Evolutionary conservation across 495 filamentous ascomycete species (phyloP), one percentile per base, ranked within the genome.

Genomic region (Aspergillus asperescens): DNA sequence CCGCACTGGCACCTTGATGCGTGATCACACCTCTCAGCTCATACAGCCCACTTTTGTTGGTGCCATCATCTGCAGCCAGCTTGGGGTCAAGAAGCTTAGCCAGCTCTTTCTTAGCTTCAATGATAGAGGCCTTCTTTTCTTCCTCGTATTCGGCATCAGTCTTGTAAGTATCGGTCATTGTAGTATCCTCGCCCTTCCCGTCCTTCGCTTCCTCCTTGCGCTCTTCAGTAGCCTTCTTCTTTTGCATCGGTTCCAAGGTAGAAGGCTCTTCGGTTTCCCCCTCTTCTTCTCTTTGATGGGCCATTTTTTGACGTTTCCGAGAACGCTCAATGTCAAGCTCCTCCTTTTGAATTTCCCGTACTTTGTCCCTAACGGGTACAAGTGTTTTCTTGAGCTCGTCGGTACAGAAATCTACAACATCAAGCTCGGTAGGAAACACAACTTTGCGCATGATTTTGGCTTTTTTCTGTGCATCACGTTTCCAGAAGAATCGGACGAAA

Each of bases 391-490:
- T 81, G 40, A 98, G 77, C 48, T 93, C 83, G 32, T 96, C 91
- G 45, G 91, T 90, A 65, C 93, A 98, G 71, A 92, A 97, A 61
- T 98, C 93, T 8, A 95, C 87, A 4, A 85, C 84, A 65, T 98
- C 93, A 20, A 98, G 74, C 68, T 98, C 94, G 40, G 84, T 81
- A 15, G 91, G 92, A 67, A 98, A 98, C 0, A 88, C 90, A 38
- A 98, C 93, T 69, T 96, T 98, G 59, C 90, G 87, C 90, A 98
- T 90, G 62, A 98, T 98, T 80, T 98, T 98, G 48, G 91, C 89
- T 75, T 98, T 98, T 78, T 97, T 97, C 65, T 92, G 83, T 7
- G 87, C 88, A 51, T 91, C 88, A 16, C 85, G 80, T 65, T 94
- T 91, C 94, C 94, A 98, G 75, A 88, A 96, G 73, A 98, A 98